Evolutionary conservation across 2,329 filamentous ascomycete species (phyloP).

Genomic region (Pseudogymnoascus pannorum): DNA sequence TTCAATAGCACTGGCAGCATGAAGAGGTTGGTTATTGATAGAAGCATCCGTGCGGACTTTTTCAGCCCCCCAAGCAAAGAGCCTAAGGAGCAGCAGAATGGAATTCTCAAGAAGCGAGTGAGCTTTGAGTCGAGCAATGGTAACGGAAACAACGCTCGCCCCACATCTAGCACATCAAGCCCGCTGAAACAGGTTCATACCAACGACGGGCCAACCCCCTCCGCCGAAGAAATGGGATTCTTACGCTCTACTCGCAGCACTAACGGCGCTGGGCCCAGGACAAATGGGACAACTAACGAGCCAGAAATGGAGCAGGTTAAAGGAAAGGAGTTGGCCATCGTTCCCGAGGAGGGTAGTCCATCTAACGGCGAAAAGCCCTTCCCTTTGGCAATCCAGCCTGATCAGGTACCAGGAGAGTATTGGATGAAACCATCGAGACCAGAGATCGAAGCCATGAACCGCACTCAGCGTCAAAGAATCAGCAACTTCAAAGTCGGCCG

Average conservation of each 20-base stretch:
- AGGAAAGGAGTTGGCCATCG: constrained; percentile 69
- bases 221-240: constrained; percentile 52
- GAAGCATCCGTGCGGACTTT: constrained; percentile 68
- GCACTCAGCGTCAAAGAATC: constrained; percentile 68
- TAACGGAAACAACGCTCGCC: constrained; percentile 35
- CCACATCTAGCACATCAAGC: constrained; percentile 35
- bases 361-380: constrained; percentile 10
- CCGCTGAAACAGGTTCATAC: constrained; percentile 29
- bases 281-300: constrained; percentile 31
- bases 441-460: constrained; percentile 72
- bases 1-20: constrained; percentile 64
- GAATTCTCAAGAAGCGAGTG: constrained; percentile 68
- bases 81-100: constrained; percentile 35
- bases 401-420: constrained; percentile 59
- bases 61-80: constrained; percentile 55
- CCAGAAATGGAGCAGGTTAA: constrained; percentile 66
- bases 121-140: constrained; percentile 73
- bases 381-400: constrained; percentile 15
- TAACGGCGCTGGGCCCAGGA: constrained; percentile 38
- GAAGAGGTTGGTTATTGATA: constrained; percentile 90
- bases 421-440: constrained; percentile 75
- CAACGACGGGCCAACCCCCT: constrained; percentile 43
- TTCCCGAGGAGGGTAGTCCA: constrained; percentile 54
- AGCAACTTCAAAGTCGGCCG: constrained; percentile 75
- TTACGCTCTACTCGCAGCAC: constrained; percentile 43